Base-by-base conservation (phyloP, 345 rosid genomes). In the Murraya koenigii region DNA sequence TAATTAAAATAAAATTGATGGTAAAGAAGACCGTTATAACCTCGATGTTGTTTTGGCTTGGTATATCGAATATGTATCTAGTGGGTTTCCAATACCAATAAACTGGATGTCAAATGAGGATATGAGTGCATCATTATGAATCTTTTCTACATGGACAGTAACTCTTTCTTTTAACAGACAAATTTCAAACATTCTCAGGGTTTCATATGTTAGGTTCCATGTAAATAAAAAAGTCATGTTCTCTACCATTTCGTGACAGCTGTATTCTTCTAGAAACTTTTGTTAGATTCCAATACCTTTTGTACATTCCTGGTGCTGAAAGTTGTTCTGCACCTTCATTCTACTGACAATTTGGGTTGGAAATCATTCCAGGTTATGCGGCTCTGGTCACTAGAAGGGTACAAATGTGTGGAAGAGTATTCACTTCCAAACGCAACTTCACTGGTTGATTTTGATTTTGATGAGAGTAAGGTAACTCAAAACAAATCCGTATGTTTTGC, bases 371-470 rank as follows among this genome's bases (percentile, higher is more conserved):
- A 95, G 99, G 93, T 92, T 79, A 82, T 95, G 90, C 96, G 97
- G 41, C 92, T 93, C 35, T 95, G 99, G 99, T 95, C 98, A 39
- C 63, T 88, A 49, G 84, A 86, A 77, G 83, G 85, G 80, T 91
- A 85, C 84, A 89, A 84, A 80, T 90, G 97, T 67, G 66, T 88
- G 67, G 94, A 87, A 83, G 96, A 93, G 75, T 93, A 93, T 84
- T 65, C 93, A 25, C 60, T 92, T 58, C 91, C 96, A 56, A 82
- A 85, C 85, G 79, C 82, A 70, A 74, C 59, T 36, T 82, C 93
- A 44, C 83, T 95, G 80, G 76, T 91, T 75, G 98, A 95, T 84
- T 93, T 92, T 66, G 99, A 90, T 86, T 95, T 95, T 75, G 99
- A 95, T 79, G 97, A 95, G 87, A 93, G 88, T 89, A 95, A 95